Conservation (phyloP, 1,284 basidiomycete species). For the Inonotus obliquus region DNA sequence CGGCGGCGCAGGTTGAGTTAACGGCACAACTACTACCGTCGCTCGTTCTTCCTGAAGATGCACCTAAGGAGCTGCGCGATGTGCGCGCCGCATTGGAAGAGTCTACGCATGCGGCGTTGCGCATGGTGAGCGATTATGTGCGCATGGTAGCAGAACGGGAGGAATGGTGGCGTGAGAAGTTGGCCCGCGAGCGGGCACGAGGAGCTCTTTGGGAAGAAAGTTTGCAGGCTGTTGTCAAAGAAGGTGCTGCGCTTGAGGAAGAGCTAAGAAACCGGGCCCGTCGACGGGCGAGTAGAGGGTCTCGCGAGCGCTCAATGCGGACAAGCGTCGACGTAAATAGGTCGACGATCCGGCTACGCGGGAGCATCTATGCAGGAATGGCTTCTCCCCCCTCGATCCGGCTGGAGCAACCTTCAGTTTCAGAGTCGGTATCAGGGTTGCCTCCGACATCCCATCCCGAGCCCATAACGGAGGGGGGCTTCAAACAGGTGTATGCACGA, state of each 20-base stretch:
- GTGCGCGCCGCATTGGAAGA: conserved; percentile 58
- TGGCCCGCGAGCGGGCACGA: conserved; percentile 68
- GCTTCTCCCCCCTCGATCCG: not conserved
- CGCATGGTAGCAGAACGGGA: conserved; percentile 80
- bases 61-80: conserved; percentile 38
- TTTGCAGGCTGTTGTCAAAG: conserved; percentile 78
- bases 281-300: conserved; percentile 50
- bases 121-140: conserved; percentile 65
- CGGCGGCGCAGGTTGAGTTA: conserved; percentile 78
- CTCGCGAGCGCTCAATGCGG: not conserved
- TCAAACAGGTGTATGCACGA: not conserved
- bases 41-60: conserved; percentile 36
- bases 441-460: conserved; percentile 3
- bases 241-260: conserved; percentile 82
- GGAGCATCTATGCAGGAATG: not conserved
- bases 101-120: conserved; percentile 54
- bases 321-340: conserved; percentile 2
- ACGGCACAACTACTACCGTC: conserved; percentile 63
- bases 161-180: conserved; percentile 63
- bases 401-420: conserved; percentile 11
- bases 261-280: conserved; percentile 59
- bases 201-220: conserved; percentile 86
- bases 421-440: not conserved
- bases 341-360: conserved; percentile 9
- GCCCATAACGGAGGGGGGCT: not conserved